Conservation (phyloP, 441 rosid species). For the Mallotus japonicus region DNA sequence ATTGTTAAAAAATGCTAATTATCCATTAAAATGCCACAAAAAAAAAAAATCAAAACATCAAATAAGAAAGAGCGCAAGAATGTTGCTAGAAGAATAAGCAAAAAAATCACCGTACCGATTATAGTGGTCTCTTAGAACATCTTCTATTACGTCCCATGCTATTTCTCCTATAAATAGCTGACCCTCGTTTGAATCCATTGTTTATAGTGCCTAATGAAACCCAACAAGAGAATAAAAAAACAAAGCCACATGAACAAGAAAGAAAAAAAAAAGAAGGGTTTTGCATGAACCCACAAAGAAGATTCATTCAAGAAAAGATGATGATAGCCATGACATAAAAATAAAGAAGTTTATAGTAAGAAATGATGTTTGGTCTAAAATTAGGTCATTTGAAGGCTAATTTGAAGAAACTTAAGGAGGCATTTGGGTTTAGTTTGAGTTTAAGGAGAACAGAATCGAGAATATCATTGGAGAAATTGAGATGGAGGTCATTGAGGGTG, state of each 20-base stretch:
- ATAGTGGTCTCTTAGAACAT: conserved; percentile 64
- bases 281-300: too few relatives aligned
- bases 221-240: too few relatives aligned
- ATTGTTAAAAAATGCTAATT: background rate
- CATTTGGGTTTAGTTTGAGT: conserved; percentile 55
- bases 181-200: conserved; percentile 89
- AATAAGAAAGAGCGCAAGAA: too few relatives aligned
- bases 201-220: too few relatives aligned
- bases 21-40: background rate
- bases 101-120: conserved; percentile 62
- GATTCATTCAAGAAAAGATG: too few relatives aligned
- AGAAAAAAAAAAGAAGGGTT: too few relatives aligned
- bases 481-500: conserved; percentile 53
- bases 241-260: too few relatives aligned
- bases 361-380: conserved; percentile 52
- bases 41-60: conserved; percentile 5
- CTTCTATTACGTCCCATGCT: conserved; percentile 90
- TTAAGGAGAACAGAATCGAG: conserved; percentile 55
- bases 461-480: conserved; percentile 64
- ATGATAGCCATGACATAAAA: too few relatives aligned
- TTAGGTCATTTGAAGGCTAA: conserved; percentile 55
- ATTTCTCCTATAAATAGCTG: conserved; percentile 93
- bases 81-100: background rate
- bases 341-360: conserved; percentile 50
- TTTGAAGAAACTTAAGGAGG: conserved; percentile 57